Percentiles rank a stretch among this genome's conserved stretches.
These are phyloP conservation scores for Anisodus tanguticus DNA, from an alignment of 257 asterid genomes.

Conservation along the genomic window DNA sequence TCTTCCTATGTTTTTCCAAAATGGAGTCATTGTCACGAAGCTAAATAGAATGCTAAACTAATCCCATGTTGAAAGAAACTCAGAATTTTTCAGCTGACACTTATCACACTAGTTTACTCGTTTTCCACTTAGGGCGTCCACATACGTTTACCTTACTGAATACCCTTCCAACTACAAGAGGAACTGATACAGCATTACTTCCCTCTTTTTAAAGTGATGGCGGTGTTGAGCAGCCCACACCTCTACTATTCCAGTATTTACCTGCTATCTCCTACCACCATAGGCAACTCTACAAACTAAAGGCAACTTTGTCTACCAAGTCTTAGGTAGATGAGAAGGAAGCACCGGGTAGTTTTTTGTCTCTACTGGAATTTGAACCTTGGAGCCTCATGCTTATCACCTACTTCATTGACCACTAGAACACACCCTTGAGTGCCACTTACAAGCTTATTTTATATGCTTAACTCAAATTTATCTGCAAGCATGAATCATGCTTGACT, in stretches of 20 bases:
- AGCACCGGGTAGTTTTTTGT: background rate
- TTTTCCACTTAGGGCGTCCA: background rate
- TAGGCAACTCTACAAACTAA: too few relatives aligned
- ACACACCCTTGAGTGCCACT: background rate
- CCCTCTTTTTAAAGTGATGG: too few relatives aligned
- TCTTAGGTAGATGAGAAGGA: background rate
- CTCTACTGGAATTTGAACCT: background rate
- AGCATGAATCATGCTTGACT: background rate
- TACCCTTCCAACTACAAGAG: too few relatives aligned
- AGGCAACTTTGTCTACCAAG: background rate
- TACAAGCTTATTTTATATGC: background rate
- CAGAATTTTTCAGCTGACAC: background rate
- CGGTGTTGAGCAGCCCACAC: background rate
- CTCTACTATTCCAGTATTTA: background rate
- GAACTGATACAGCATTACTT: too few relatives aligned
- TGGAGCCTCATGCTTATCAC: background rate
- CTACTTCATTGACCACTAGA: background rate
- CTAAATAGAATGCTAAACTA: too few relatives aligned
- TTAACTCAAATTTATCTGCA: background rate
- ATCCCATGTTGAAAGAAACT: too few relatives aligned
- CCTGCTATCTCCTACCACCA: too few relatives aligned
- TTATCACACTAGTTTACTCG: background rate
- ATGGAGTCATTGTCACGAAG: background rate
- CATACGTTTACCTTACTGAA: too few relatives aligned
- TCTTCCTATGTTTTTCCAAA: background rate